Conservation (phyloP, 2,329 filamentous ascomycete genomes). For the Aspergillus sp. region DNA sequence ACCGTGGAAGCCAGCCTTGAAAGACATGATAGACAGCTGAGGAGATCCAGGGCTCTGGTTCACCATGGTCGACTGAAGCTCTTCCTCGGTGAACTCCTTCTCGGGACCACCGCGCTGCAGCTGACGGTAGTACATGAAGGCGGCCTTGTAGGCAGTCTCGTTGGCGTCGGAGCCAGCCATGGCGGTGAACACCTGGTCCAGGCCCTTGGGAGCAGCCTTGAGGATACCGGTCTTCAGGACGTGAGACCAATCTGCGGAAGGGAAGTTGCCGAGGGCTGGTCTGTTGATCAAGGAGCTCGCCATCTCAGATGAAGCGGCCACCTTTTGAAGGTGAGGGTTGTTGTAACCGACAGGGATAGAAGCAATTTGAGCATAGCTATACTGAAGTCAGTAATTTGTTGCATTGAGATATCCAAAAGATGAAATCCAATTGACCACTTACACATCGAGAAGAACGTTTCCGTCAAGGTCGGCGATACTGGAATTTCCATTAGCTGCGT, state of each 20-base stretch:
- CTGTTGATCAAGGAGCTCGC: slow-evolving; percentile 78
- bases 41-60: slow-evolving; percentile 79
- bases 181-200: slow-evolving; percentile 87
- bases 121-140: slow-evolving; percentile 88
- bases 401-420: background rate
- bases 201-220: slow-evolving; percentile 75
- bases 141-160: slow-evolving; percentile 91
- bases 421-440: slow-evolving; percentile 21
- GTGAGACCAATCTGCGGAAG: slow-evolving; percentile 77
- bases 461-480: slow-evolving; percentile 52
- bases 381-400: slow-evolving; percentile 4
- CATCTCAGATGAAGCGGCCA: slow-evolving; percentile 76
- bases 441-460: slow-evolving; percentile 53
- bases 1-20: slow-evolving; percentile 86
- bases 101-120: slow-evolving; percentile 74
- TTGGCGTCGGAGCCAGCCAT: slow-evolving; percentile 90
- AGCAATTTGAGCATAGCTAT: slow-evolving; percentile 83
- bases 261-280: slow-evolving; percentile 88
- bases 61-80: slow-evolving; percentile 72
- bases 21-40: slow-evolving; percentile 80
- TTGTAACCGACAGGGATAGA: slow-evolving; percentile 93
- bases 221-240: slow-evolving; percentile 79
- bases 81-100: slow-evolving; percentile 76
- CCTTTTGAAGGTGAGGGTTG: slow-evolving; percentile 72
- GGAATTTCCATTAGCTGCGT: slow-evolving; percentile 18